Base-by-base conservation (phyloP, 306 rosid species). In the Mimosa bimucronata region DNA sequence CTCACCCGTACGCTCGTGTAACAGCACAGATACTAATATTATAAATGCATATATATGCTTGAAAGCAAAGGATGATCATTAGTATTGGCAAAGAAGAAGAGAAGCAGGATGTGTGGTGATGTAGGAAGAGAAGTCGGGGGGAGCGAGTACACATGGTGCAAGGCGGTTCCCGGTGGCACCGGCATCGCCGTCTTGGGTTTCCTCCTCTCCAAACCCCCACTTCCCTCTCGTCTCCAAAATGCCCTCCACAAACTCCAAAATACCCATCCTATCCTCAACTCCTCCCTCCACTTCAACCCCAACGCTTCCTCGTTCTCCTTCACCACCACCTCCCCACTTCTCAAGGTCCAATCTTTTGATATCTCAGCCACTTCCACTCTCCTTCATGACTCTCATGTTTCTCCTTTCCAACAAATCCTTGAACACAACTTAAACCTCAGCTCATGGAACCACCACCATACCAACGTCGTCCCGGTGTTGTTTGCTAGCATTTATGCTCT, bases 201-300 rank as follows among this genome's bases (percentile, higher is more conserved):
- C 9, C 87, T 46, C 13, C 19, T 38, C 75, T 62, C 89, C 2
- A 85, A 80, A 16, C 13, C 79, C n/a, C 84, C 74, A 0, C 29
- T 80, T 5, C 29, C 77, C 29, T 15, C 78, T 0, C 70, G 2
- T 23, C 81, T 89, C 75, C 88, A 88, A 80, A 67, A 45, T 6
- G 84, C 92, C 41, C 84, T 89, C 58, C 69, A 79, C 62, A 66
- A 71, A 4, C 81, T 91, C 52, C 94, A 91, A 75, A 80, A 77
- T 29, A 66, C 85, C 64, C 94, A 85, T 55, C 94, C 92, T 7
- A 81, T 91, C 84, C 94, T 89, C 85, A 83, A 69, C 70, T 83
- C 92, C 12, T 83, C 66, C 77, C 81, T 90, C 80, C 86, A 57
- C 15, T 55, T 65, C 19, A 75, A 21, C 73, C 23, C 70, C 5